Base-by-base conservation (phyloP, 352 stramenopile genomes). In the Globisporangium splendens region DNA sequence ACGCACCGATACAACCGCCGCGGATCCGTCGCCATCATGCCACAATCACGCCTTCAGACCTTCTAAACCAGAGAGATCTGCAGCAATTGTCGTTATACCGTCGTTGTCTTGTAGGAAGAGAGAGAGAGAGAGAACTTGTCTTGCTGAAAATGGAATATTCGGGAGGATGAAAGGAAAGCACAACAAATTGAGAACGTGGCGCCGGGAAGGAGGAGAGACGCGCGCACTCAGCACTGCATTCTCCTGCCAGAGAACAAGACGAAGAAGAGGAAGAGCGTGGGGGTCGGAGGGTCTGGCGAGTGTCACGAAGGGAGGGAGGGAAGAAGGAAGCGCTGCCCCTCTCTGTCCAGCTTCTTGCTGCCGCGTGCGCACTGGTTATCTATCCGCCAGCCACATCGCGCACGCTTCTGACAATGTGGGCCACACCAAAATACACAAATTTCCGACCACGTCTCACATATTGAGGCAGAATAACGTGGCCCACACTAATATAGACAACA, bases 1-100 rank as follows among this genome's bases (percentile, higher is more conserved):
- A 63, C 70, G 51, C 50, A 79, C 70, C 70, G 65, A 50, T 79
- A 79, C 47, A 79, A 51, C 1, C 61, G 70, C 22, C 69, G 68
- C 18, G 68, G 62, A 49, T 79, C 69, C 10, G 38, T 48, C 31
- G 59, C 28, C 59, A 65, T 65, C 38, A 48, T 49, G 43, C 10
- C 28, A 4, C 5, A 0, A 0, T 11, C 28, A 8, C 28, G 8
- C 10, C 28, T 35, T 35, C 28, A 35, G 5, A 1, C 5, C 28
- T 35, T 35, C 28, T 35, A 8, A 35, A 35, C 3, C 28, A 8
- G 28, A 35, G 28, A 8, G 5, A 35, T 35, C 28, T 35, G 28
- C 28, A 35, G 28, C 3, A 35, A 10, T 4, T 10, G 28, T 8
- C 28, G 28, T 35, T 35, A 35, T 35, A 8, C 28, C 3, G 28